A percentile compares a stretch with the other conserved stretches of the same genome.
These are phyloP conservation scores for Coemansia sp. DNA, from an alignment of 192 early-diverging fungal species.

Conservation along the genomic window DNA sequence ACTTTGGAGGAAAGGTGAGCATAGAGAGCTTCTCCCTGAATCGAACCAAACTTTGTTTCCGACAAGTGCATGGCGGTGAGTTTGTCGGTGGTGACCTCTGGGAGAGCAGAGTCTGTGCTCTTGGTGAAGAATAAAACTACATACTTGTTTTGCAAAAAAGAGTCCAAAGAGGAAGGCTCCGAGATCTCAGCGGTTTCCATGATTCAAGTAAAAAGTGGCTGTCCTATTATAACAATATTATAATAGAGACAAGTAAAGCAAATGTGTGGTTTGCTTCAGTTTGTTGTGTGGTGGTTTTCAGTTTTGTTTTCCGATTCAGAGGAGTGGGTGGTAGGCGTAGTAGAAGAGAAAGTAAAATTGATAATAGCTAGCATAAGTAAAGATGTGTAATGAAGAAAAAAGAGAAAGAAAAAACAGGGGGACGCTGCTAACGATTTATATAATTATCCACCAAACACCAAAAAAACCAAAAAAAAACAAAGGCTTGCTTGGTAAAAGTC, in stretches of 20 bases:
- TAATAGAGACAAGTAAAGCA: background rate
- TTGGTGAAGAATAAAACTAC: constrained; percentile 1
- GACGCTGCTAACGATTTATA: background rate
- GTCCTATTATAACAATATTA: background rate
- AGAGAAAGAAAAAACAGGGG: background rate
- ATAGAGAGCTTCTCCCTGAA: background rate
- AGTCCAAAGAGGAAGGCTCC: background rate
- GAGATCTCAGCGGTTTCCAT: background rate
- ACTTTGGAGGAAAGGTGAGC: background rate
- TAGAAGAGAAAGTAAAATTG: background rate
- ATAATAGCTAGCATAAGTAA: background rate
- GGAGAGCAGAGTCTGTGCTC: background rate
- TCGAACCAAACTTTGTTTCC: background rate
- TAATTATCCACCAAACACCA: background rate
- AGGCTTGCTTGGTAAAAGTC: background rate
- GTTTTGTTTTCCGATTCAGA: too few relatives aligned
- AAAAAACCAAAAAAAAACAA: background rate
- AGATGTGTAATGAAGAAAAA: background rate
- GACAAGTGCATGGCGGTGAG: background rate
- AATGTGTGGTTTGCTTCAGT: background rate
- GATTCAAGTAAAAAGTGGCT: background rate
- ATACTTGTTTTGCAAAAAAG: background rate
- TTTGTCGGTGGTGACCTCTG: background rate
- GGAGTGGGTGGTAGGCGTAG: background rate
- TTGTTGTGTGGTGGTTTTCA: too few relatives aligned